Evolutionary conservation across 176 grass and related monocot genomes (phyloP).

Genomic region (Oryza coarctata): DNA sequence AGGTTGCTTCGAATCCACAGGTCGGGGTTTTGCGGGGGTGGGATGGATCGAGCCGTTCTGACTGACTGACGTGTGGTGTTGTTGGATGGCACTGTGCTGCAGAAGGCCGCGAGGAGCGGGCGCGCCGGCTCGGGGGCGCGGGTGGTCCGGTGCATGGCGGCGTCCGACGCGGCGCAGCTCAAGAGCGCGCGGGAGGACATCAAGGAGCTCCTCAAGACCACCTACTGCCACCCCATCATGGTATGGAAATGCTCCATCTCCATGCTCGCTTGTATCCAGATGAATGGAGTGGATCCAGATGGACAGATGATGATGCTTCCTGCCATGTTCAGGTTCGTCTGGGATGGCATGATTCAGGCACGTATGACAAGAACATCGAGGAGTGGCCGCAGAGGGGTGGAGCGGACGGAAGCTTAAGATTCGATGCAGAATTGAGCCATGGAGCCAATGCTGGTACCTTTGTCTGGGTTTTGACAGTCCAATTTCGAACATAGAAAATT

Average conservation of each 20-base stretch:
- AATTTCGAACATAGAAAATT: neutral
- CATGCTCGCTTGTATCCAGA: neutral
- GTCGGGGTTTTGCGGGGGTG: neutral
- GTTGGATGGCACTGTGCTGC: neutral
- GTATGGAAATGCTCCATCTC: conserved; percentile 25
- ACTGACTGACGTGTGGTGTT: neutral
- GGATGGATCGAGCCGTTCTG: neutral
- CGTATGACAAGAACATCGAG: conserved; percentile 86
- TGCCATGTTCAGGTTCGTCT: conserved; percentile 62
- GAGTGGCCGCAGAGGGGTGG: conserved; percentile 88
- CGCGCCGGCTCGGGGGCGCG: conserved; percentile 17
- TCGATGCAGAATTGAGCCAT: conserved; percentile 84
- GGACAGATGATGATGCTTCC: neutral
- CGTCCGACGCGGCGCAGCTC: conserved; percentile 72
- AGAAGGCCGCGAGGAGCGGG: conserved; percentile 23
- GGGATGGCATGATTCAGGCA: conserved; percentile 98
- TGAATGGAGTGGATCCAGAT: neutral
- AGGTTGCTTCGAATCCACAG: neutral
- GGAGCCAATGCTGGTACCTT: conserved; percentile 86
- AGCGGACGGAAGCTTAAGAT: conserved; percentile 90
- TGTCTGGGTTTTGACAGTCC: neutral
- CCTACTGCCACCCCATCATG: conserved; percentile 78
- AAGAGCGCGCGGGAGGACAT: conserved; percentile 86
- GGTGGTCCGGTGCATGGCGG: conserved; percentile 59
- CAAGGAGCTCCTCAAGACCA: conserved; percentile 68